Evolutionary conservation across 495 filamentous ascomycete genomes (phyloP).

Genomic region (Neurospora sp.): DNA sequence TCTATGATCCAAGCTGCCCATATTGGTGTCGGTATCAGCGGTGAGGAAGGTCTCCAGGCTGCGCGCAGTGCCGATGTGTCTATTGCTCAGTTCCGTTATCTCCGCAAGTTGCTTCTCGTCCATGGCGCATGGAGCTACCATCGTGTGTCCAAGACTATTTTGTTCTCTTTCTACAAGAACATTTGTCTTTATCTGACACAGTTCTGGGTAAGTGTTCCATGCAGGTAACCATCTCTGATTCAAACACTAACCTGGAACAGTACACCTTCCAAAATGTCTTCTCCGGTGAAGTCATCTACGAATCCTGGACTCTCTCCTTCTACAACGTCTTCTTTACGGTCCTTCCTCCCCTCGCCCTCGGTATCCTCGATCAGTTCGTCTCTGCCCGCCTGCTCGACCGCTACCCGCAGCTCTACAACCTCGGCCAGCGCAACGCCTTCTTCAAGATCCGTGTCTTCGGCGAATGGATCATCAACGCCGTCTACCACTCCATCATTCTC

Average conservation of each 20-base stretch:
- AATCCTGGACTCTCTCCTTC: constrained; percentile 97
- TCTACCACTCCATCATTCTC: constrained; percentile 89
- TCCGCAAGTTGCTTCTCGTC: constrained; percentile 89
- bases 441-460: constrained; percentile 88
- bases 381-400: constrained; percentile 92
- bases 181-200: constrained; percentile 98
- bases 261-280: constrained; percentile 98
- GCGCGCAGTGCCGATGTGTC: constrained; percentile 92
- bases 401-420: constrained; percentile 91
- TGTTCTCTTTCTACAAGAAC: constrained; percentile 99
- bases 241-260: constrained; percentile 37
- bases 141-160: constrained; percentile 87
- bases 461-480: constrained; percentile 85
- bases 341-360: constrained; percentile 85
- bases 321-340: constrained; percentile 99
- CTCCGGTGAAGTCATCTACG: constrained; percentile 96
- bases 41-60: constrained; percentile 96
- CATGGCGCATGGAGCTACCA: constrained; percentile 98
- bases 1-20: constrained; percentile 99
- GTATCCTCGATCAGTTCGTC: constrained; percentile 97
- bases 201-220: constrained; percentile 68
- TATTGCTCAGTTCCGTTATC: constrained; percentile 92
- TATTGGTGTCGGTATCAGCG: constrained; percentile 96
- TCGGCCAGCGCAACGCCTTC: constrained; percentile 85
- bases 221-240: not conserved